Percentiles rank a stretch among this genome's conserved stretches.
These are phyloP conservation scores for Guyanaporus albipodus DNA, from an alignment of 768 basidiomycete species.

Conservation along the genomic window DNA sequence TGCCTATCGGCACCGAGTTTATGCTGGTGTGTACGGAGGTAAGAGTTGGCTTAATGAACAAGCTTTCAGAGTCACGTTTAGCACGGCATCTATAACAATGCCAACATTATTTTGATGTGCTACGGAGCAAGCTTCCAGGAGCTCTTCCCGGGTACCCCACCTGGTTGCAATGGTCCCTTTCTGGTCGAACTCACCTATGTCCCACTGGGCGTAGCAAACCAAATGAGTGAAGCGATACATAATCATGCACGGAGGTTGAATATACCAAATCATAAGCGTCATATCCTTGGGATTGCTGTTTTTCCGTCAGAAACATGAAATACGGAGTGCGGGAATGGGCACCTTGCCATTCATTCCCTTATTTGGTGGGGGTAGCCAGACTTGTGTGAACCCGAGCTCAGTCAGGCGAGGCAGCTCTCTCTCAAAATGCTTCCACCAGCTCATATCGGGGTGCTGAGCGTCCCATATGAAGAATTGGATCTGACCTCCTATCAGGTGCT, in stretches of 20 bases:
- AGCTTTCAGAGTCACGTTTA: slow-evolving; percentile 55
- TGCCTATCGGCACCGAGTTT: slow-evolving; percentile 79
- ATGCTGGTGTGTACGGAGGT: slow-evolving; percentile 44
- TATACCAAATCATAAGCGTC: slow-evolving; percentile 82
- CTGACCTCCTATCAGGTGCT: slow-evolving; percentile 29
- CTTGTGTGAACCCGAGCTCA: slow-evolving; percentile 70
- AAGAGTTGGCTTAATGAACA: slow-evolving; percentile 3
- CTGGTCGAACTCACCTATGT: slow-evolving; percentile 80
- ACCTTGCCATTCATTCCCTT: slow-evolving; percentile 64
- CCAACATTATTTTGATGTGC: slow-evolving; percentile 69
- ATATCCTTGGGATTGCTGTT: slow-evolving; percentile 69
- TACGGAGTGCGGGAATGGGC: neutral
- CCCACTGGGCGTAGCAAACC: slow-evolving; percentile 55
- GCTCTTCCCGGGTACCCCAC: slow-evolving; percentile 85
- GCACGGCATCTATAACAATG: slow-evolving; percentile 80
- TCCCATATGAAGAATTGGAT: slow-evolving; percentile 90
- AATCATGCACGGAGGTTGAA: neutral
- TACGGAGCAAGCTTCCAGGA: slow-evolving; percentile 61
- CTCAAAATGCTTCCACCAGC: slow-evolving; percentile 82
- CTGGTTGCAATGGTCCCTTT: slow-evolving; percentile 68
- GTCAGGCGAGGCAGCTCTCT: slow-evolving; percentile 58
- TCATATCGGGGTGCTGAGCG: slow-evolving; percentile 47
- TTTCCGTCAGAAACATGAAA: slow-evolving; percentile 6
- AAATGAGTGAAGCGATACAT: neutral
- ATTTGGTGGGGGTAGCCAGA: slow-evolving; percentile 82